A percentile compares a stretch with the other conserved stretches of the same genome.
Conservation (phyloP, 352 stramenopile genomes). For the Pythium coloratum region DNA sequence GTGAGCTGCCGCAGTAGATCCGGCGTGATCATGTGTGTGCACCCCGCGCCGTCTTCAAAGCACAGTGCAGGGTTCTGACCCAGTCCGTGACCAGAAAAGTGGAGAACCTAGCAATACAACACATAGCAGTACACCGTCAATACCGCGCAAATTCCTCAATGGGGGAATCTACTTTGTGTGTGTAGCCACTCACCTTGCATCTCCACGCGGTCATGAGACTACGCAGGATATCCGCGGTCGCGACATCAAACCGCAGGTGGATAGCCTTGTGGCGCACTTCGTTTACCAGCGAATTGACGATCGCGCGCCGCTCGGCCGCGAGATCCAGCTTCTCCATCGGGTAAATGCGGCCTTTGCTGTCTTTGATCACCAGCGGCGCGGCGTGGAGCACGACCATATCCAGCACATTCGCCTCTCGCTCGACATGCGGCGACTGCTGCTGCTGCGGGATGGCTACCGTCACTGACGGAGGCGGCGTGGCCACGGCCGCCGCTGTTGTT, state of each 20-base stretch:
- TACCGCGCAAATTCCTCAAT: no score
- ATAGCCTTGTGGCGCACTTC: constrained; percentile 77
- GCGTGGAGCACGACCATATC: constrained; percentile 82
- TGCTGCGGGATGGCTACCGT: not conserved
- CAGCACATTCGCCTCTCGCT: constrained; percentile 49
- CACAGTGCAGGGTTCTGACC: constrained; percentile 66
- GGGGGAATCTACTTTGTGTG: no score
- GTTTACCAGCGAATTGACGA: constrained; percentile 67
- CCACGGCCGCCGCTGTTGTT: constrained; percentile 5
- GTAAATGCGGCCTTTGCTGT: constrained; percentile 67
- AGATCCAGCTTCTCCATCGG: constrained; percentile 85
- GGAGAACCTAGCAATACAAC: constrained; percentile 68
- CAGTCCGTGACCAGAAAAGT: constrained; percentile 80
- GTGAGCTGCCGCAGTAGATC: constrained; percentile 65
- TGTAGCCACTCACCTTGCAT: constrained; percentile 24
- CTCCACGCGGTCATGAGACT: constrained; percentile 78
- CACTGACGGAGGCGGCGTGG: not conserved
- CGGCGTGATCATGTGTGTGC: constrained; percentile 74
- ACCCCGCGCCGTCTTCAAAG: constrained; percentile 77
- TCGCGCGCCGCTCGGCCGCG: constrained; percentile 66
- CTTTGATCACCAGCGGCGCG: constrained; percentile 77
- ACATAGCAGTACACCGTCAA: no score
- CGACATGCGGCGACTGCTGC: constrained; percentile 5
- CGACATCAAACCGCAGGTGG: constrained; percentile 76
- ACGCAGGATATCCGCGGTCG: constrained; percentile 70